Base-by-base conservation (phyloP, 345 rosid species). In the Populus ilicifolia region DNA sequence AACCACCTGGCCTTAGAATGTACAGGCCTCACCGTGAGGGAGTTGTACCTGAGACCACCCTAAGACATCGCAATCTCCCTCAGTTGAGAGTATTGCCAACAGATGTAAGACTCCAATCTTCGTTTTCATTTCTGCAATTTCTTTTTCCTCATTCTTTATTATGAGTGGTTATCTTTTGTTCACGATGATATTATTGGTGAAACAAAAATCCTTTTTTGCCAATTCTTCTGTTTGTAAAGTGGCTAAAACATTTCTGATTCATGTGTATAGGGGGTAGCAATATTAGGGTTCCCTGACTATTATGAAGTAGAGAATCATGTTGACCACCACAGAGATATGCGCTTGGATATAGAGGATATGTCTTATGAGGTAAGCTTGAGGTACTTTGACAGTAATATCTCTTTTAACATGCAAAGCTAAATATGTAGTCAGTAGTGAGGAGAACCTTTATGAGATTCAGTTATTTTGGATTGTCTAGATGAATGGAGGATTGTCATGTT, bases 271-370 rank as follows among this genome's bases (percentile, higher is more conserved):
- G 98, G 91, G 63, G 86, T 86, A 83, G 94, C 96, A 12, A 16
- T 88, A 33, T 83, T 90, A 7, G 94, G 87, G 78, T 81, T 84
- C 38, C 87, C 89, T 33, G 89, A 83, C 71, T 84, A 77, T 74
- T 85, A 87, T 79, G 87, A 87, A 74, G 87, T 78, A 29, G 91
- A 81, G 52, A 84, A 84, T 81, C 72, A 83, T 63, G 69, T 83
- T 23, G 98, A 91, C 77, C 89, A 86, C 87, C 97, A 94, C 80
- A 87, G 90, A 79, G 98, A 88, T 71, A 90, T 94, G 98, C 98
- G 98, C 39, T 80, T 94, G 88, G 97, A 94, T 82, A 91, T 90
- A 74, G 98, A 92, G 85, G 88, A 90, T 75, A 92, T 93, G 97
- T 89, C 97, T 56, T 94, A 94, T 67, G 98, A 94, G 88, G 97